These are phyloP conservation scores for Amaranthus tricolor DNA, from an alignment of 179 eudicot genomes.

Conservation along the genomic window DNA sequence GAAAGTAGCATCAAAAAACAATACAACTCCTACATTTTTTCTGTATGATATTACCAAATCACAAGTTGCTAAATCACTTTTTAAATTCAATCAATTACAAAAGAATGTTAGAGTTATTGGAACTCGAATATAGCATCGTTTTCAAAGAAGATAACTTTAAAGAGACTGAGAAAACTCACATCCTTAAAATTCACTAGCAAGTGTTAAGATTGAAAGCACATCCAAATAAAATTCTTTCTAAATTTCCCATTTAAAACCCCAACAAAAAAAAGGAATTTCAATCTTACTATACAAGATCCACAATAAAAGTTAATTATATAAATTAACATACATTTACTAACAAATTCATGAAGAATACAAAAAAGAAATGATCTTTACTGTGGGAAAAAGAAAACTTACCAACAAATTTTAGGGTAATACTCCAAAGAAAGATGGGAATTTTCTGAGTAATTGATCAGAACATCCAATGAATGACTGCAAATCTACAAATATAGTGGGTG, in stretches of 20 bases:
- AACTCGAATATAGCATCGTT: too few species aligned
- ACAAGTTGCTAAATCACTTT: background rate
- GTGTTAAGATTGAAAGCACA: background rate
- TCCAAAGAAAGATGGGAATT: background rate
- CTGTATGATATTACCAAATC: background rate
- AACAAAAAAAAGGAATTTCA: background rate
- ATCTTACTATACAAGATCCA: background rate
- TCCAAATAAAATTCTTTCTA: background rate
- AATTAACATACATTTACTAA: background rate
- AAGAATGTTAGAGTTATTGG: too few species aligned
- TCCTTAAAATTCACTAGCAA: background rate
- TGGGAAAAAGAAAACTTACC: slow-evolving; percentile 18
- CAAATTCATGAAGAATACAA: background rate
- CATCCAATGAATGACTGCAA: background rate
- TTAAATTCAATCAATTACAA: background rate
- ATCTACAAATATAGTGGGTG: background rate
- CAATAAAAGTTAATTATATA: too few species aligned
- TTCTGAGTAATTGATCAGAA: slow-evolving; percentile 2
- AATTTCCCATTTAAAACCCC: too few species aligned
- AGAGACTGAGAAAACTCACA: background rate
- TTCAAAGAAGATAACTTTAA: background rate
- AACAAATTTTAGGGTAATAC: background rate
- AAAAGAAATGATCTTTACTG: background rate
- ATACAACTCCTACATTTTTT: background rate
- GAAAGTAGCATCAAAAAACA: background rate